Evolutionary conservation across 2,329 filamentous ascomycete species (phyloP).

Genomic region (Whalleya microplaca): DNA sequence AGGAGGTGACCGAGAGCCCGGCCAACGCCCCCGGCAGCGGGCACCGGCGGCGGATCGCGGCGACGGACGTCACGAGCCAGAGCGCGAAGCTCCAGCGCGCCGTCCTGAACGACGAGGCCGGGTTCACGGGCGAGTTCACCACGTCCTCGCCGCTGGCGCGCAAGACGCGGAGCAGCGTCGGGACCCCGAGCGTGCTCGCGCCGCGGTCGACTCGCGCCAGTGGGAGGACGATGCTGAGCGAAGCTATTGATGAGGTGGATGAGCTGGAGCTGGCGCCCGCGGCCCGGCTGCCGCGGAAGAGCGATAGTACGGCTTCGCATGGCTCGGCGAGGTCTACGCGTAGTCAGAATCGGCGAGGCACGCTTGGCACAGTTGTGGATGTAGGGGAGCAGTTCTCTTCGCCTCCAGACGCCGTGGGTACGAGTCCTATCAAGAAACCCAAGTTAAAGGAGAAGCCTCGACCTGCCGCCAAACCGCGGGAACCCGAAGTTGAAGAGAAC

Average conservation of each 20-base stretch:
- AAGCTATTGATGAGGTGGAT: conserved; percentile 17
- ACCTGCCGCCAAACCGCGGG: conserved; percentile 6
- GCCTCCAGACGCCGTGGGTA: conserved; percentile 34
- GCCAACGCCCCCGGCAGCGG: conserved; percentile 59
- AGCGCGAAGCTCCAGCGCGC: conserved; percentile 49
- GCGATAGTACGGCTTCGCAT: conserved; percentile 22
- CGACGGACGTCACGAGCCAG: conserved; percentile 42
- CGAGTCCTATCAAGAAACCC: conserved; percentile 31
- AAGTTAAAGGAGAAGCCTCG: conserved; percentile 28
- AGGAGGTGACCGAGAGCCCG: conserved; percentile 59
- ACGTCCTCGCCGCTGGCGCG: conserved; percentile 49
- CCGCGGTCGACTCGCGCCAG: conserved; percentile 33
- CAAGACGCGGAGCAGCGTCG: conserved; percentile 42
- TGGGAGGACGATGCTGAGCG: conserved; percentile 18
- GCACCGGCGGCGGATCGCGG: conserved; percentile 46
- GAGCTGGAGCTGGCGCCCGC: conserved; percentile 30
- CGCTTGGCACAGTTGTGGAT: conserved; percentile 17
- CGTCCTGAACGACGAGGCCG: conserved; percentile 38
- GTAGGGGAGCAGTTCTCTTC: conserved; percentile 32
- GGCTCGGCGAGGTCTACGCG: conserved; percentile 31
- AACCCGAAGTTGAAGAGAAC: conserved; percentile 25
- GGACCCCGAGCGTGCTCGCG: conserved; percentile 27
- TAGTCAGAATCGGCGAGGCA: conserved; percentile 26
- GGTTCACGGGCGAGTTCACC: conserved; percentile 35
- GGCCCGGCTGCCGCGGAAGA: conserved; percentile 24